A percentile compares a stretch with the other conserved stretches of the same genome.
These are phyloP conservation scores for Calonectria fujianensis DNA, from an alignment of 2,329 filamentous ascomycete genomes.

Conservation along the genomic window DNA sequence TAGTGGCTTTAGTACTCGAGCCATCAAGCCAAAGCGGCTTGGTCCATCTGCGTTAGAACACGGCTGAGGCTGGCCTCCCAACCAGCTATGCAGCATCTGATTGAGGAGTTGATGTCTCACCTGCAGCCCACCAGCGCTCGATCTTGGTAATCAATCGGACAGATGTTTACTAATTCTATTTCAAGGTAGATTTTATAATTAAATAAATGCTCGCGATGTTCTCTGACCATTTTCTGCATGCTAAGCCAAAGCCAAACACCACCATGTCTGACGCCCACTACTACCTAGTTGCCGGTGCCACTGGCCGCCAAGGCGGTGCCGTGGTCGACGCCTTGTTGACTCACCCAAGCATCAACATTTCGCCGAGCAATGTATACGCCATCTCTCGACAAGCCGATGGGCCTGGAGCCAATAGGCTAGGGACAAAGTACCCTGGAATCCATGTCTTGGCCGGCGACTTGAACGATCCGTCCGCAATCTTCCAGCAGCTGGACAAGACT, in stretches of 20 bases:
- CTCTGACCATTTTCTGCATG: background rate
- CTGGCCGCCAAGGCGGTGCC: slow-evolving; percentile 57
- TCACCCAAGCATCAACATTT: slow-evolving; percentile 64
- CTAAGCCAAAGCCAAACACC: background rate
- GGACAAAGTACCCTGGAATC: slow-evolving; percentile 63
- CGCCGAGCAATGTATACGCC: slow-evolving; percentile 61
- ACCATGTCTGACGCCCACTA: slow-evolving; percentile 38
- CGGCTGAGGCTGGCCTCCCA: background rate
- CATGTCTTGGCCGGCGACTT: slow-evolving; percentile 74
- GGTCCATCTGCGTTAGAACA: background rate
- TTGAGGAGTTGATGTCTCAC: background rate
- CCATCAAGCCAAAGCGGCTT: background rate
- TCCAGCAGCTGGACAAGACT: slow-evolving; percentile 55
- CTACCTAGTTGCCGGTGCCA: slow-evolving; percentile 55
- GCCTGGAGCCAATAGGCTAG: slow-evolving; percentile 61
- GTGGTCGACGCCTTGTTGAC: slow-evolving; percentile 53
- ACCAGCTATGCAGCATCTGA: background rate
- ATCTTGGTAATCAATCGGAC: slow-evolving; percentile 9
- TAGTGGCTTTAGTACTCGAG: background rate
- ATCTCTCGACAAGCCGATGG: slow-evolving; percentile 70
- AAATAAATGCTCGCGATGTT: background rate
- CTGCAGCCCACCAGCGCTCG: background rate
- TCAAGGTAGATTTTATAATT: background rate
- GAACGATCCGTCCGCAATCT: slow-evolving; percentile 68
- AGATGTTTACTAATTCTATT: background rate